Evolutionary conservation across 768 basidiomycete genomes (phyloP).

Genomic region (Tephrocybe sp.): DNA sequence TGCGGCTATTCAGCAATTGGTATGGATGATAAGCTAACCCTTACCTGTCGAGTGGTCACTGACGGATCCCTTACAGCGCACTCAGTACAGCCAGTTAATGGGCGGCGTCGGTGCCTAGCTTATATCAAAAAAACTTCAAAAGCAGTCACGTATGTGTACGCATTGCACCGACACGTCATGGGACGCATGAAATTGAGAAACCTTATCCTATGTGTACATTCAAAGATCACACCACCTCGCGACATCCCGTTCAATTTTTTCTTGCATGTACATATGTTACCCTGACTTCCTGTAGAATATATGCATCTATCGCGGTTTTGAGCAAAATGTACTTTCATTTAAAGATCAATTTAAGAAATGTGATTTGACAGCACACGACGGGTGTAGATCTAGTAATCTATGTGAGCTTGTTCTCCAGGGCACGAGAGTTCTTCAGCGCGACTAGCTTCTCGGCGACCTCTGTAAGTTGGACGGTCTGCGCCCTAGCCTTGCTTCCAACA

Average conservation of each 20-base stretch:
- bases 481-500: slow-evolving; percentile 78
- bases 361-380: not conserved
- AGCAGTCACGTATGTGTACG: no score
- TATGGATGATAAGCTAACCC: no score
- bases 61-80: slow-evolving; percentile 26
- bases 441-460: slow-evolving; percentile 68
- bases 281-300: not conserved
- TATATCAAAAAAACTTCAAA: no score
- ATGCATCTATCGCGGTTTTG: no score
- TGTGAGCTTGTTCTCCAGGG: slow-evolving; percentile 41
- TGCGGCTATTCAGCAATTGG: slow-evolving; percentile 77
- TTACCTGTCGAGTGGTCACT: no score
- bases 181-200: no score
- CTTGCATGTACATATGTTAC: no score
- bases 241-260: no score
- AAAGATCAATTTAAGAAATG: not conserved
- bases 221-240: no score
- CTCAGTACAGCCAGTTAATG: slow-evolving; percentile 39
- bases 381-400: not conserved
- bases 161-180: no score
- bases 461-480: slow-evolving; percentile 71
- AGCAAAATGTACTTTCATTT: no score
- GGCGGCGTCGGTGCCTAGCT: slow-evolving; percentile 21
- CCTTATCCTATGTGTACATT: no score
- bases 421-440: slow-evolving; percentile 57